Evolutionary conservation across 768 basidiomycete species (phyloP).

Genomic region (Collybiopsis luxurians): DNA sequence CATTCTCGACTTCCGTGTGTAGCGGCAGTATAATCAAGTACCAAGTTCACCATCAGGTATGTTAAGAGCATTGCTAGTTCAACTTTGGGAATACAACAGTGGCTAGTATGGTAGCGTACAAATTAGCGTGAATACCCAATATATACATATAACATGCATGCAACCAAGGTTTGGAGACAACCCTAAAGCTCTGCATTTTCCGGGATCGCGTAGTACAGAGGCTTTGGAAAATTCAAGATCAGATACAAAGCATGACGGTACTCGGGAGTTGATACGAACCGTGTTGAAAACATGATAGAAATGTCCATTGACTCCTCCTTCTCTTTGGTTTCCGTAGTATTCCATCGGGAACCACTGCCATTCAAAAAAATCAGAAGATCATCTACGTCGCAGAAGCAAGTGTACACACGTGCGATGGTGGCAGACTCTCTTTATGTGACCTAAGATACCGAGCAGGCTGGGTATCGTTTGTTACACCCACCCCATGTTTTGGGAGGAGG

Average conservation of each 20-base stretch:
- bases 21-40: too few relatives aligned
- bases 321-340: conserved; percentile 54
- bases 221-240: conserved; percentile 13
- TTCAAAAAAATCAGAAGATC: background rate
- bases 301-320: conserved; percentile 66
- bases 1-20: too few relatives aligned
- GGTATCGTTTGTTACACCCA: conserved; percentile 53
- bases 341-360: conserved; percentile 74
- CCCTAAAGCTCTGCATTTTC: conserved; percentile 26
- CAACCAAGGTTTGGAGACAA: conserved; percentile 6
- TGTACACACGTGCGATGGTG: conserved; percentile 56
- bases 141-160: too few relatives aligned
- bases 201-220: conserved; percentile 42
- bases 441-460: conserved; percentile 65
- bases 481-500: conserved; percentile 61
- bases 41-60: too few relatives aligned
- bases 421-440: conserved; percentile 62
- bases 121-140: too few relatives aligned
- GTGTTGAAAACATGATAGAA: conserved; percentile 77
- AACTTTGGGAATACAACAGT: too few relatives aligned
- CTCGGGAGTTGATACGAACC: conserved; percentile 36
- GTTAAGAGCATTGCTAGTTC: too few relatives aligned
- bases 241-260: too few relatives aligned
- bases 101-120: too few relatives aligned
- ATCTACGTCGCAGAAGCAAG: background rate